Evolutionary conservation across 495 filamentous ascomycete species (phyloP).

Genomic region (Penicillium desertorum): DNA sequence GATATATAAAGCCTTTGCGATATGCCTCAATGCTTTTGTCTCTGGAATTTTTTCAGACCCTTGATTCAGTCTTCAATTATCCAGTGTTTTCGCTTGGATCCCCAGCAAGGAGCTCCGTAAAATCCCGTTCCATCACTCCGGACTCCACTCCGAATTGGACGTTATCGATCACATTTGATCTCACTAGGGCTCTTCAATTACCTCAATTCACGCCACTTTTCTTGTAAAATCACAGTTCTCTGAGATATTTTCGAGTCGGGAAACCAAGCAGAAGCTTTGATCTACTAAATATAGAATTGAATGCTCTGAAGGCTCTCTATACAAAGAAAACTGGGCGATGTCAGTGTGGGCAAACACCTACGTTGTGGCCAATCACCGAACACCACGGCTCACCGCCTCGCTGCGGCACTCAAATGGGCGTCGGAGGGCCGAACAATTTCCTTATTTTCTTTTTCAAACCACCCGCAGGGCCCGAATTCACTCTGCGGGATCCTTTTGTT

Average conservation of each 20-base stretch:
- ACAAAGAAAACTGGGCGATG: conserved; percentile 12
- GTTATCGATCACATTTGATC: conserved; percentile 29
- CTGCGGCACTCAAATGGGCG: conserved; percentile 24
- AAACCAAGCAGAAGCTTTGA: not conserved
- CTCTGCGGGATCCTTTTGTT: conserved; percentile 27
- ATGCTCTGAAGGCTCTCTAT: not conserved
- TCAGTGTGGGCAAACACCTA: conserved; percentile 28
- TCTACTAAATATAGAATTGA: not conserved
- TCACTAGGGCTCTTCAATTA: not conserved
- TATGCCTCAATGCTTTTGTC: not conserved
- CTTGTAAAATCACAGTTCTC: not conserved
- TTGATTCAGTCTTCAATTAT: not conserved
- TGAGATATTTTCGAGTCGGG: not conserved
- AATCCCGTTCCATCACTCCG: conserved; percentile 26
- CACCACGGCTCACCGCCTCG: conserved; percentile 20
- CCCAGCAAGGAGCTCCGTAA: conserved; percentile 26
- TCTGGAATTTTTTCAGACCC: not conserved
- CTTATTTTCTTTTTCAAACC: conserved; percentile 34
- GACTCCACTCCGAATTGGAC: conserved; percentile 23
- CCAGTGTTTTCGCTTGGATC: not conserved
- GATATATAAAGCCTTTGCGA: not conserved
- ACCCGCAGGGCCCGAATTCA: conserved; percentile 30
- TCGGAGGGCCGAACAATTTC: conserved; percentile 18
- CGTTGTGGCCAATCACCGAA: conserved; percentile 27
- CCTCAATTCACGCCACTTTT: not conserved